A percentile compares a stretch with the other conserved stretches of the same genome.
Conservation (phyloP, 2,329 filamentous ascomycete species). For the Ophiostoma pallidulum region DNA sequence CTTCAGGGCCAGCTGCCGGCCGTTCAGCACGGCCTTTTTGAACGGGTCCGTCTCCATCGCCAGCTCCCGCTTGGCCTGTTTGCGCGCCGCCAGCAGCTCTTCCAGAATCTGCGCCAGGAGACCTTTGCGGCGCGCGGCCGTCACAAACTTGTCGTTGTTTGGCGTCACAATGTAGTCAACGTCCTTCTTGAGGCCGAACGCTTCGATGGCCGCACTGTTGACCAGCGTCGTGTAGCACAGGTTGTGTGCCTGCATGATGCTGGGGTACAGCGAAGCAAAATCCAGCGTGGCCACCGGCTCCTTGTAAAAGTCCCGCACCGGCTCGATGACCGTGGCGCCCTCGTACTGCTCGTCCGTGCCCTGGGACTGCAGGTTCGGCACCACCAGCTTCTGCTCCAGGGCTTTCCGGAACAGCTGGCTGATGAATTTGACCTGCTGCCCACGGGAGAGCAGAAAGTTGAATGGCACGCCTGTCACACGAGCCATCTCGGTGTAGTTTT, state of each 20-base stretch:
- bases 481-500: conserved; percentile 99
- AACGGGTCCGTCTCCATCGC: conserved; percentile 86
- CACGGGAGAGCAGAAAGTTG: conserved; percentile 82
- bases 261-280: conserved; percentile 97
- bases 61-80: conserved; percentile 85
- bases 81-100: conserved; percentile 82
- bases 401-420: conserved; percentile 96
- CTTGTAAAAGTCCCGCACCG: conserved; percentile 84
- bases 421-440: conserved; percentile 96
- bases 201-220: conserved; percentile 67
- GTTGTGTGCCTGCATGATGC: conserved; percentile 98
- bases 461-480: conserved; percentile 98
- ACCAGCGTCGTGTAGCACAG: conserved; percentile 93
- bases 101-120: conserved; percentile 91
- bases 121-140: conserved; percentile 79
- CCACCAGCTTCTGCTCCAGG: conserved; percentile 83
- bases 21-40: conserved; percentile 95
- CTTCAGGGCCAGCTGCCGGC: conserved; percentile 91
- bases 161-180: conserved; percentile 96
- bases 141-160: conserved; percentile 89
- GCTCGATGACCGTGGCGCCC: conserved; percentile 96
- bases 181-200: conserved; percentile 68
- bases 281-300: conserved; percentile 93
- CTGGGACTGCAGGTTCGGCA: conserved; percentile 72
- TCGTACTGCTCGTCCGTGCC: conserved; percentile 82